Evolutionary conservation across 2,329 filamentous ascomycete genomes (phyloP).

Genomic region (Ilyonectria mors-panacis): DNA sequence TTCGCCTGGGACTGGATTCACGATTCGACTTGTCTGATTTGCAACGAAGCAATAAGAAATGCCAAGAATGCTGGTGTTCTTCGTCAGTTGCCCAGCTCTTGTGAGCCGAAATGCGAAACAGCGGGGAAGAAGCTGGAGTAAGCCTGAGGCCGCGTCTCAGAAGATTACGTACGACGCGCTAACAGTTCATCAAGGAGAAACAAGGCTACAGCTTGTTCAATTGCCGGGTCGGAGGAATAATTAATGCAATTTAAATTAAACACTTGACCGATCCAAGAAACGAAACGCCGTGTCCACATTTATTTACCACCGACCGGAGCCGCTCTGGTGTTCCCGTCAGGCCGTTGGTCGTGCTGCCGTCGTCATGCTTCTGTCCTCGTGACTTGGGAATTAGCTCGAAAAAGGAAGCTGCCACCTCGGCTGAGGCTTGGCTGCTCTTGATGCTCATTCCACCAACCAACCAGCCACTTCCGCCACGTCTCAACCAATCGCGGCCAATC

Average conservation of each 20-base stretch:
- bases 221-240: neutral
- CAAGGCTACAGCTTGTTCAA: slow-evolving; percentile 25
- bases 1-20: too few relatives aligned
- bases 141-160: slow-evolving; percentile 22
- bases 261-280: neutral
- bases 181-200: slow-evolving; percentile 41
- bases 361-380: slow-evolving; percentile 43
- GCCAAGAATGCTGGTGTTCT: too few relatives aligned
- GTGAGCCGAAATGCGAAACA: neutral
- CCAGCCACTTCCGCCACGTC: slow-evolving; percentile 21
- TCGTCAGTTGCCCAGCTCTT: too few relatives aligned
- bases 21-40: too few relatives aligned
- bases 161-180: slow-evolving; percentile 23
- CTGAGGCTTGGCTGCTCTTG: slow-evolving; percentile 8
- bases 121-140: slow-evolving; percentile 19
- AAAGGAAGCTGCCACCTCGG: slow-evolving; percentile 24
- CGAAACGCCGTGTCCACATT: neutral
- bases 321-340: too few relatives aligned
- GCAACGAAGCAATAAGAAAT: too few relatives aligned
- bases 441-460: neutral
- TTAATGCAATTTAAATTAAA: neutral
- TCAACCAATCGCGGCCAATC: slow-evolving; percentile 17
- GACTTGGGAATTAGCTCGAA: slow-evolving; percentile 21
- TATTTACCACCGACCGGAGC: too few relatives aligned
- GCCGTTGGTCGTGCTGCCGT: too few relatives aligned